Evolutionary conservation across 2,329 filamentous ascomycete genomes (phyloP), one percentile per base, ranked within the genome.

Genomic region (Epichloe hybrida): DNA sequence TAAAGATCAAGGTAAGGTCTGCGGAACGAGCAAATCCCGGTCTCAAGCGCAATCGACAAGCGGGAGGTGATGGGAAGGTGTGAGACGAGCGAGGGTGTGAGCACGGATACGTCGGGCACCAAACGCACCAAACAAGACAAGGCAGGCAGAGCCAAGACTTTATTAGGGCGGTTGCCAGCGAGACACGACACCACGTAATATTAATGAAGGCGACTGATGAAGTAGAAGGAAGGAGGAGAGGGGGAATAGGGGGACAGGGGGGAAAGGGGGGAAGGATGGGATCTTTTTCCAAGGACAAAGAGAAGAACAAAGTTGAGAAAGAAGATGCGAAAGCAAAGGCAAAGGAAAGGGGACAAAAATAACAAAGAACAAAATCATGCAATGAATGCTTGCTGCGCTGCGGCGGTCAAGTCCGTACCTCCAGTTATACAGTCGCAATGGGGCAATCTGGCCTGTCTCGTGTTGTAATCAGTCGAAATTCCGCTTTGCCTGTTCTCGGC

Each of bases 41-140:
- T 35, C 36, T 15, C 35, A 50, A 50, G 48, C 34, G 48, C 17
- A 50, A 50, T 38, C 8, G 39, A 42, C 38, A 49, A 34, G 38
- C 3, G 23, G 38, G 31, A 36, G 23, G 46, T 41, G 46, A 27
- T 20, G 47, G n/a, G 38, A 41, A 13, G 23, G 46, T 40, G 46
- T 39, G 45, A 17, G 17, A 17, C 23, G 31, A 15, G 45, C 20
- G 17, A 7, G 50, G 38, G 20, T 39, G 46, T 35, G 46, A 11
- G 45, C 44, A 39, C 48, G 49, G 51, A 53, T 48, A 37, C 44
- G 48, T 50, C 51, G 44, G 51, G 47, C 17, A 17, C 17, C 17
- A 23, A 23, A 23, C 23, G 36, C 48, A 50, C 41, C 39, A 39
- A 39, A n/a, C 41, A 45, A 44, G 48, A 35, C 36, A 50, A 39